Conservation (phyloP, 257 asterid genomes). For the Scutellaria baicalensis region DNA sequence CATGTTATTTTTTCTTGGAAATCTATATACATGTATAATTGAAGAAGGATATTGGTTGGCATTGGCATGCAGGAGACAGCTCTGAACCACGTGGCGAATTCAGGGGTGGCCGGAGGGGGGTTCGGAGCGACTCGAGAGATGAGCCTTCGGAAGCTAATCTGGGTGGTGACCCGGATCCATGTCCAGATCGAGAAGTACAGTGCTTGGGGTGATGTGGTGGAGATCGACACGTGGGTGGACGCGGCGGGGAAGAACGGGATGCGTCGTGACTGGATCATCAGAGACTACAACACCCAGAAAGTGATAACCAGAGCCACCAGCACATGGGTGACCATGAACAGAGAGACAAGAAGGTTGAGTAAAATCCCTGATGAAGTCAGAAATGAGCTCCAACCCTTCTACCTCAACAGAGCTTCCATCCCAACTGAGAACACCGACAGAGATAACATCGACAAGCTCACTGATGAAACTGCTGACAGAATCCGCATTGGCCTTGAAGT, state of each 20-base stretch:
- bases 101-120: conserved; percentile 73
- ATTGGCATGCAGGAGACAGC: conserved; percentile 95
- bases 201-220: conserved; percentile 89
- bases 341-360: conserved; percentile 77
- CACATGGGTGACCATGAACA: conserved; percentile 84
- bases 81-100: conserved; percentile 67
- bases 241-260: conserved; percentile 90
- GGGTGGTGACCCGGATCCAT: conserved; percentile 79
- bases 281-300: conserved; percentile 49
- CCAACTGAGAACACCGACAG: conserved; percentile 36
- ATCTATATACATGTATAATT: no score
- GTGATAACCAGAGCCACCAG: conserved; percentile 86
- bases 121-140: conserved; percentile 86
- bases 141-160: conserved; percentile 72
- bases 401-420: conserved; percentile 46
- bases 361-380: conserved; percentile 79
- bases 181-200: conserved; percentile 61
- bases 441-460: conserved; percentile 60
- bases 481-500: conserved; percentile 66
- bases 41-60: no score
- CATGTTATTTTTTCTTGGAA: no score
- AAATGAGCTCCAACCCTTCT: conserved; percentile 61
- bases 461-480: conserved; percentile 43
- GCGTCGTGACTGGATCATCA: conserved; percentile 84
- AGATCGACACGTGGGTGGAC: conserved; percentile 90